These are phyloP conservation scores for Cylindrotheca closterium DNA, from an alignment of 108 stramenopile species.

Conservation along the genomic window DNA sequence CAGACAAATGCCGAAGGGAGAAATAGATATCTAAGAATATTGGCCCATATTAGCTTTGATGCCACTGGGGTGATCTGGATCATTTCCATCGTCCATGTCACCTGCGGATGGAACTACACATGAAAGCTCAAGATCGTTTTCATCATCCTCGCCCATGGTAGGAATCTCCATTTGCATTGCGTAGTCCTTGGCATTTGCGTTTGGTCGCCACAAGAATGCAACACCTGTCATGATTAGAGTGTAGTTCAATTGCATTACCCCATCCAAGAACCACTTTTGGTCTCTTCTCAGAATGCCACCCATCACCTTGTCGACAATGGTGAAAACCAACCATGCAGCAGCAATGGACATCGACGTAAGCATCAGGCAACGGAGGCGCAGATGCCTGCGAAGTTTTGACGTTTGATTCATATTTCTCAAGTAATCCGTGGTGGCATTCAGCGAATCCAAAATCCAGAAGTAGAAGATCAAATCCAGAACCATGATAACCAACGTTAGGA, in stretches of 20 bases:
- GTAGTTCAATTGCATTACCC: conserved; percentile 66
- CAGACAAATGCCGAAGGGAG: no score
- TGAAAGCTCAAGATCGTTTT: conserved; percentile 47
- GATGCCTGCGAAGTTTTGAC: conserved; percentile 62
- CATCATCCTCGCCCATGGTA: conserved; percentile 54
- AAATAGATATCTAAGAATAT: neutral
- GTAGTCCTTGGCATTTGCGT: conserved; percentile 72
- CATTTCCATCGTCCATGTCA: conserved; percentile 22
- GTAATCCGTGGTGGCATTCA: conserved; percentile 65
- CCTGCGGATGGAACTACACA: conserved; percentile 37
- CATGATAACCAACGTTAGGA: conserved; percentile 51
- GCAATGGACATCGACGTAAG: conserved; percentile 62
- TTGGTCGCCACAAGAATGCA: conserved; percentile 72
- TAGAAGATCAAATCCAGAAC: conserved; percentile 67
- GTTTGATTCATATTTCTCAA: conserved; percentile 76
- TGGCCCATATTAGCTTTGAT: conserved; percentile 5
- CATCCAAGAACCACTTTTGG: conserved; percentile 45
- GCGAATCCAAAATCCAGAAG: conserved; percentile 68
- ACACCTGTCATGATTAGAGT: conserved; percentile 59
- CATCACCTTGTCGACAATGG: conserved; percentile 46
- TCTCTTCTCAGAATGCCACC: conserved; percentile 44
- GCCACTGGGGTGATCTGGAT: conserved; percentile 17
- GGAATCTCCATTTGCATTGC: conserved; percentile 82
- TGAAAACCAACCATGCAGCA: conserved; percentile 60
- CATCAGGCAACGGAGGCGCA: conserved; percentile 60